A percentile compares a stretch with the other conserved stretches of the same genome.
Evolutionary conservation across 2,329 filamentous ascomycete species (phyloP).

Genomic region (Penicillium fuscoglaucum): DNA sequence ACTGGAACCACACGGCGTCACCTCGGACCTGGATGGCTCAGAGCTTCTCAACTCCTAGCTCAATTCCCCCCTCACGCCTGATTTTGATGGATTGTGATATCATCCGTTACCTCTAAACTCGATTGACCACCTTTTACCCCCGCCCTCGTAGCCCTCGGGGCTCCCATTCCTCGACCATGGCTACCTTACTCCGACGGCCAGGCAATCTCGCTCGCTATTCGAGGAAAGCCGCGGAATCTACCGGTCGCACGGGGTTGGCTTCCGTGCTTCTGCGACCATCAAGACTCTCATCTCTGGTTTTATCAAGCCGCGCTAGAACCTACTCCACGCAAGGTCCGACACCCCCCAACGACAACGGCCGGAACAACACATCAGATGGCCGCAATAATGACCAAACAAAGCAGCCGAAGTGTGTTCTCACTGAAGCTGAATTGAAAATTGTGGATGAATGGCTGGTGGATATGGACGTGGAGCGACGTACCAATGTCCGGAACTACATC

Average conservation of each 20-base stretch:
- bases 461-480: slow-evolving; percentile 58
- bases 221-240: slow-evolving; percentile 56
- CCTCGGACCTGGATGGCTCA: slow-evolving; percentile 18
- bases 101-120: slow-evolving; percentile 22
- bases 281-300: slow-evolving; percentile 39
- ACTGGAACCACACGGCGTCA: slow-evolving; percentile 26
- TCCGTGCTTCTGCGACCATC: slow-evolving; percentile 43
- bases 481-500: slow-evolving; percentile 61
- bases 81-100: slow-evolving; percentile 32
- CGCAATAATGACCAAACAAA: slow-evolving; percentile 31
- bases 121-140: slow-evolving; percentile 27
- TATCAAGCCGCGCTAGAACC: slow-evolving; percentile 36
- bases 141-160: slow-evolving; percentile 33
- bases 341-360: slow-evolving; percentile 42
- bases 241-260: slow-evolving; percentile 51
- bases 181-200: slow-evolving; percentile 65
- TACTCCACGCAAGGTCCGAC: slow-evolving; percentile 51
- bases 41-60: slow-evolving; percentile 27
- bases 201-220: slow-evolving; percentile 65
- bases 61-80: slow-evolving; percentile 15
- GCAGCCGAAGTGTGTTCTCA: slow-evolving; percentile 49
- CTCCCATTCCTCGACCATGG: slow-evolving; percentile 56
- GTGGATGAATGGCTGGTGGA: slow-evolving; percentile 59
- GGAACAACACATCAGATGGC: slow-evolving; percentile 44
- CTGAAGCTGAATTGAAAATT: slow-evolving; percentile 56